Percentiles rank a stretch among this genome's conserved stretches.
Evolutionary conservation across 176 grass and related monocot species (phyloP).

Genomic region (Eleusine coracana): DNA sequence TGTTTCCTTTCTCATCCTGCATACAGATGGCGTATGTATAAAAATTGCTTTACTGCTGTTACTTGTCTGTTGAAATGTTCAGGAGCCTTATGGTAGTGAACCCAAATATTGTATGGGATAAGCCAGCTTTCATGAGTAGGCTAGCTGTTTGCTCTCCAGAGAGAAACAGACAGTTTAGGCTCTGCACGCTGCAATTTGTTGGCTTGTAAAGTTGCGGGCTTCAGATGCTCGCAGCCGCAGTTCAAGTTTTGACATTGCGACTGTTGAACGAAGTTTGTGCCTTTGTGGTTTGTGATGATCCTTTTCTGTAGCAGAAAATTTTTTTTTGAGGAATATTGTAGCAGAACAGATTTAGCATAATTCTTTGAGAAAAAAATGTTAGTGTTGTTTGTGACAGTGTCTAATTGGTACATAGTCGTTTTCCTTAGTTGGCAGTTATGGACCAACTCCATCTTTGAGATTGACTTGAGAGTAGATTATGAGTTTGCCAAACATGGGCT

Average conservation of each 20-base stretch:
- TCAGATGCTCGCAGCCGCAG: background rate
- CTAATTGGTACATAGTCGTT: too few species aligned
- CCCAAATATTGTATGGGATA: background rate
- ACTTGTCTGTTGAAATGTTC: background rate
- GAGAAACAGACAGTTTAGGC: background rate
- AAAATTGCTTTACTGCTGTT: background rate
- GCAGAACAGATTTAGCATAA: too few species aligned
- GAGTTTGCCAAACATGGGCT: background rate
- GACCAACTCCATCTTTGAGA: too few species aligned
- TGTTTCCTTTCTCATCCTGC: constrained; percentile 20
- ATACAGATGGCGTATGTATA: constrained; percentile 33
- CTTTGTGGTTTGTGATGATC: background rate
- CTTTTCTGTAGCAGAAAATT: background rate
- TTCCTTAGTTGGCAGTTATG: too few species aligned
- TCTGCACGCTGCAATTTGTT: background rate
- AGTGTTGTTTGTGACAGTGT: too few species aligned
- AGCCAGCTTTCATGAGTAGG: background rate
- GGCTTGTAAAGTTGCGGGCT: background rate
- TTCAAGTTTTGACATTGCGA: background rate
- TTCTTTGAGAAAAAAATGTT: too few species aligned
- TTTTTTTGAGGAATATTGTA: background rate
- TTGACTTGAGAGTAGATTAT: too few species aligned
- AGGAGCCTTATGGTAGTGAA: background rate
- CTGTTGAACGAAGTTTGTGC: too few species aligned
- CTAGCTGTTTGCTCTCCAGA: constrained; percentile 13